Evolutionary conservation across 1,284 basidiomycete genomes (phyloP).

Genomic region (Marasmius tenuissimus): DNA sequence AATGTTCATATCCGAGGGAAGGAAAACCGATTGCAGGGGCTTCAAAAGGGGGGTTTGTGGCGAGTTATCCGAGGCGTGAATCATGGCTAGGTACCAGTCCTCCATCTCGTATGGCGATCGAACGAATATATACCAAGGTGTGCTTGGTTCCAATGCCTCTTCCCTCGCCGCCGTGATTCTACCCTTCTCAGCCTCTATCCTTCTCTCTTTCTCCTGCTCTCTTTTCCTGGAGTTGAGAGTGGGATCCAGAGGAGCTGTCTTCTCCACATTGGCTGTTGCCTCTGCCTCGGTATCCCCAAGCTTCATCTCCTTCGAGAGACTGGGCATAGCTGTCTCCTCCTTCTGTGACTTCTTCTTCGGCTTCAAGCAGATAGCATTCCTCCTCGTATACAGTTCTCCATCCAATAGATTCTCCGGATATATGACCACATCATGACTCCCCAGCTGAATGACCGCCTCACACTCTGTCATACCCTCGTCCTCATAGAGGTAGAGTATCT

Average conservation of each 20-base stretch:
- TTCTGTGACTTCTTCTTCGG: slow-evolving; percentile 39
- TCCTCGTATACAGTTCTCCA: slow-evolving; percentile 86
- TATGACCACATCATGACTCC: slow-evolving; percentile 71
- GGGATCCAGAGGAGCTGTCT: slow-evolving; percentile 22
- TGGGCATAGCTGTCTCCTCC: slow-evolving; percentile 41
- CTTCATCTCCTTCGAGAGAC: slow-evolving; percentile 55
- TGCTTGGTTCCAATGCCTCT: slow-evolving; percentile 48
- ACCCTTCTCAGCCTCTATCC: slow-evolving; percentile 43
- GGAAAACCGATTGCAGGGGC: slow-evolving; percentile 68
- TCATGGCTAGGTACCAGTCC: slow-evolving; percentile 91
- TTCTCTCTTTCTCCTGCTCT: slow-evolving; percentile 44
- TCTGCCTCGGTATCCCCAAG: slow-evolving; percentile 38
- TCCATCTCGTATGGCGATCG: slow-evolving; percentile 86
- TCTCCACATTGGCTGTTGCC: slow-evolving; percentile 38
- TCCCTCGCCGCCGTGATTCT: slow-evolving; percentile 44
- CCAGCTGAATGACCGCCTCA: slow-evolving; percentile 81
- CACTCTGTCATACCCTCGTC: slow-evolving; percentile 87
- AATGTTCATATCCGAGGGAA: slow-evolving; percentile 77
- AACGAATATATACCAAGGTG: slow-evolving; percentile 90
- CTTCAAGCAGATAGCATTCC: slow-evolving; percentile 82
- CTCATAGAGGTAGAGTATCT: slow-evolving; percentile 88
- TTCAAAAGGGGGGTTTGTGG: slow-evolving; percentile 54
- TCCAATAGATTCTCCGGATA: slow-evolving; percentile 74
- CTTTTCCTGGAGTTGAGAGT: slow-evolving; percentile 30
- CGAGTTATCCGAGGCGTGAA: slow-evolving; percentile 70